Conservation (phyloP, 345 rosid genomes). For the Sonneratia alba region DNA sequence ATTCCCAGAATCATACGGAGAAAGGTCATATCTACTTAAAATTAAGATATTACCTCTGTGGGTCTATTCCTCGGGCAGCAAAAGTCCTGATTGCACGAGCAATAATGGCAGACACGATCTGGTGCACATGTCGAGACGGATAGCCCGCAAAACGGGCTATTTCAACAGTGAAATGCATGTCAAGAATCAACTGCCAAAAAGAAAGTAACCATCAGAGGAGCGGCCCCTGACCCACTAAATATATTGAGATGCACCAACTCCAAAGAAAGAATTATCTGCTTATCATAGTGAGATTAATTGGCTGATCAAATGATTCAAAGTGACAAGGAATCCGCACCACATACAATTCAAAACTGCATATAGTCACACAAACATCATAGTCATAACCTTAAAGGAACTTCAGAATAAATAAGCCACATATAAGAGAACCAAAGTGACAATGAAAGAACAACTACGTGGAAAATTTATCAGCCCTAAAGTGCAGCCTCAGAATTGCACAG, state of each 20-base stretch:
- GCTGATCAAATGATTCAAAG: not conserved
- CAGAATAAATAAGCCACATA: not conserved
- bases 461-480: not conserved
- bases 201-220: constrained; percentile 1
- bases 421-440: not conserved
- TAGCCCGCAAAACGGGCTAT: constrained; percentile 95
- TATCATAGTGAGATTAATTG: not conserved
- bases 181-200: constrained; percentile 75
- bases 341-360: not conserved
- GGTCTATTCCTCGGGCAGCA: constrained; percentile 70
- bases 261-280: not conserved
- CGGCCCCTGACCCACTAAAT: not conserved
- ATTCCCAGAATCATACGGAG: not conserved
- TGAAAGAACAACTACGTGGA: not conserved
- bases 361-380: not conserved
- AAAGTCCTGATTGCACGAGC: constrained; percentile 78
- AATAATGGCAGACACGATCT: constrained; percentile 76
- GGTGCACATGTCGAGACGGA: constrained; percentile 72
- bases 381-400: not conserved
- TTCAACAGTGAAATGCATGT: constrained; percentile 99
- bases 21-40: not conserved
- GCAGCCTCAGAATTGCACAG: not conserved
- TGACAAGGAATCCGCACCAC: not conserved
- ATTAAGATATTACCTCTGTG: constrained; percentile 49
- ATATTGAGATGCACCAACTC: not conserved